Base-by-base conservation (phyloP, 371 early-diverging fungal species). In the Mortierella sp. region DNA sequence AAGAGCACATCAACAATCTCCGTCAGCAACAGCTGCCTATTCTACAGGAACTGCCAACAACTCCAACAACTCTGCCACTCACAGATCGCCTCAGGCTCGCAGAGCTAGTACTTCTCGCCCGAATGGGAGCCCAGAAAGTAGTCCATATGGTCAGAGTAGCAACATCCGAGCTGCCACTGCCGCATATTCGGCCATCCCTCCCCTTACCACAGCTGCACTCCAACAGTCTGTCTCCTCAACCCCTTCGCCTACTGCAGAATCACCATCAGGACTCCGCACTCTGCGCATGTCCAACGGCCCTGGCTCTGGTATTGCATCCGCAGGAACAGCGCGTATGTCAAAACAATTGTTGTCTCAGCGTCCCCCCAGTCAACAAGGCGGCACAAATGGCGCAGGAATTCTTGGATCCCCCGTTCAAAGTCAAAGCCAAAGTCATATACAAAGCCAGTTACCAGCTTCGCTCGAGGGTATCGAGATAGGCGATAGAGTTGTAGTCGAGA, bases 401-500 rank as follows among this genome's bases (percentile, higher is more conserved):
- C 64, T 52, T 24, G 52, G 50, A 22, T 62, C 65, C 13, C 58
- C 45, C 48, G 19, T 40, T 36, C 72, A 21, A 32, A 43, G 24
- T 40, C 72, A 63, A 21, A 22, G 22, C 16, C 72, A 64, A 55
- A 28, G 28, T 28, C 28, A 28, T 28, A 28, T 28, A 28, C 28
- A 28, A 2, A 28, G 28, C 28, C 28, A 28, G 28, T 33, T 70
- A 36, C 77, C 72, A 16, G 59, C 60, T 3, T 73, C 74, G 16
- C 70, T 70, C 24, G 73, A 73, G 9, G 67, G 66, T 33, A 59
- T 72, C 32, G 78, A 72, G 48, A 52, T 89, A 16, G 92, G 91
- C 16, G 91, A 91, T 28, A 82, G 91, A 21, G 93, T 95, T 8
- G 83, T 85, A 19, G 93, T 95, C 1, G 92, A 93, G 28, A 88